Evolutionary conservation across 352 stramenopile species (phyloP).

Genomic region (Globisporangium apiculatum): DNA sequence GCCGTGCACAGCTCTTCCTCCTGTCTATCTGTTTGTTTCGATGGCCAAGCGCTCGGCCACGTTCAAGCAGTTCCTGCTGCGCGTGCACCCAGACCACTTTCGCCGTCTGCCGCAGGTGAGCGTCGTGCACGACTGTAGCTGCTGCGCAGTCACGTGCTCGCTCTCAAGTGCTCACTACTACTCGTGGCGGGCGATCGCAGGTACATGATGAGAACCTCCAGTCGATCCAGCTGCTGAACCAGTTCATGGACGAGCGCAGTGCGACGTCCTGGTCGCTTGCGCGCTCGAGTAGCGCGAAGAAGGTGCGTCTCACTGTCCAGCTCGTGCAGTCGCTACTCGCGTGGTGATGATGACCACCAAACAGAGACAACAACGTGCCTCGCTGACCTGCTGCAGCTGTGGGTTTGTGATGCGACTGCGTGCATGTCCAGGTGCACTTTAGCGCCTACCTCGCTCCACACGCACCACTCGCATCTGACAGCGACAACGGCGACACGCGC

Average conservation of each 20-base stretch:
- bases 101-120: slow-evolving; percentile 32
- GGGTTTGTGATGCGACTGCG: not conserved
- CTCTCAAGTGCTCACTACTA: not conserved
- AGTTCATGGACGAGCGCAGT: slow-evolving; percentile 53
- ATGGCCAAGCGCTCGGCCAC: slow-evolving; percentile 41
- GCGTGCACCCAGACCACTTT: slow-evolving; percentile 66
- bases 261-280: slow-evolving; percentile 3
- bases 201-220: slow-evolving; percentile 66
- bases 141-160: not conserved
- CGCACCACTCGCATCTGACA: not conserved
- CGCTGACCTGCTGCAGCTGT: not conserved
- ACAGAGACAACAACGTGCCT: no score
- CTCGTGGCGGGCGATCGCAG: slow-evolving; percentile 2
- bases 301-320: not conserved
- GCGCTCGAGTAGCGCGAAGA: not conserved
- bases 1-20: no score
- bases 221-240: slow-evolving; percentile 64
- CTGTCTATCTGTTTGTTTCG: no score
- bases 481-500: not conserved
- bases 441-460: slow-evolving; percentile 18
- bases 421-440: slow-evolving; percentile 22
- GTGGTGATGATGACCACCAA: no score
- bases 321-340: no score
- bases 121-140: not conserved
- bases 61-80: slow-evolving; percentile 69